Conservation (phyloP, 352 stramenopile species). For the Phytophthora megakarya region DNA sequence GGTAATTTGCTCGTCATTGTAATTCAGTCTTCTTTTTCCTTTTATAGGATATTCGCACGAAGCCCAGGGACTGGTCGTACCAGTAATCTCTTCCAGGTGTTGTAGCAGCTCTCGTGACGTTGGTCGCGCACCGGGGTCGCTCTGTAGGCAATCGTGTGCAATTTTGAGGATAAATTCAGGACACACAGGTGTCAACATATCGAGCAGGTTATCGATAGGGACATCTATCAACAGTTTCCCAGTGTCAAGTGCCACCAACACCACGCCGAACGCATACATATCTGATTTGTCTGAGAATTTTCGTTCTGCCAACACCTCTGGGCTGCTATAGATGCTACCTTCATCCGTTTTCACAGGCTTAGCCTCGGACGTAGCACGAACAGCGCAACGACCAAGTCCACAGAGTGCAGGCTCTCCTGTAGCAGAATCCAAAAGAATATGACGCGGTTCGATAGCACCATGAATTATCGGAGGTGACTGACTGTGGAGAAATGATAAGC, state of each 20-base stretch:
- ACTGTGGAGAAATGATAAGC: conserved; percentile 54
- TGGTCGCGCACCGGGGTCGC: conserved; percentile 37
- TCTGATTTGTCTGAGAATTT: conserved; percentile 51
- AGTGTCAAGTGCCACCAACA: conserved; percentile 65
- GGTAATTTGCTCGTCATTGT: conserved; percentile 14
- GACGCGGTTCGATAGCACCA: conserved; percentile 58
- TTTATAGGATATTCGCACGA: conserved; percentile 17
- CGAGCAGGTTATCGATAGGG: conserved; percentile 34
- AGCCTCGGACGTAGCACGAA: conserved; percentile 23
- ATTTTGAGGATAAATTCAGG: conserved; percentile 48
- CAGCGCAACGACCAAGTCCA: conserved; percentile 48
- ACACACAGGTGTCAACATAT: conserved; percentile 39
- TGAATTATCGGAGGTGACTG: conserved; percentile 49
- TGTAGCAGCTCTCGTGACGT: conserved; percentile 38
- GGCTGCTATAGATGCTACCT: conserved; percentile 52
- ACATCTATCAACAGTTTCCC: conserved; percentile 43
- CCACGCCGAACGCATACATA: conserved; percentile 62
- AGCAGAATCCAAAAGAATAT: conserved; percentile 48
- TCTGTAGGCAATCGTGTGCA: conserved; percentile 41
- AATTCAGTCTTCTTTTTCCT: conserved; percentile 6
- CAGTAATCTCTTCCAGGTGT: conserved; percentile 25
- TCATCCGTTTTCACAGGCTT: conserved; percentile 29
- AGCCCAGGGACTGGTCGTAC: conserved; percentile 21
- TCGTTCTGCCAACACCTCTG: conserved; percentile 48
- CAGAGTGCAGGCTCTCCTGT: conserved; percentile 54